phyloP scores from a whole-genome alignment of 176 grass and related monocot species.

The Chrysopogon serrulatus region DNA sequence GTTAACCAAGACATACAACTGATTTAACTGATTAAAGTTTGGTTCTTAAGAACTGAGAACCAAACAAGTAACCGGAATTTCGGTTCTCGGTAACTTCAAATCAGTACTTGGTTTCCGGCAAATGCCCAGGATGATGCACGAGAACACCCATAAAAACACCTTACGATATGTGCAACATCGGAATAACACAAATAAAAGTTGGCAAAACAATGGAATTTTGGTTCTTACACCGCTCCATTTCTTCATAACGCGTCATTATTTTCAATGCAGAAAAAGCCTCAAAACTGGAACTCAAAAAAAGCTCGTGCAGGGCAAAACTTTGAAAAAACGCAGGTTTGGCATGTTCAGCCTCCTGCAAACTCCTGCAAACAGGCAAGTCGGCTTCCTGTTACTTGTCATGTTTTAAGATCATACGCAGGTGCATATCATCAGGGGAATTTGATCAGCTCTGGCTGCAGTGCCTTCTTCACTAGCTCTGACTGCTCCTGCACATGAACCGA shows the following conservation, averaged over 20 bases:
- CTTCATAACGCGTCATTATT: not conserved
- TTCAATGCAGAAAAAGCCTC: constrained; percentile 8
- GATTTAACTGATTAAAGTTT: too few species aligned
- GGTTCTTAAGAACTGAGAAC: too few species aligned
- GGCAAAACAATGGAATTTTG: not conserved
- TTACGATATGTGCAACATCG: not conserved
- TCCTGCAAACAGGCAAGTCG: not conserved
- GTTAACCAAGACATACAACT: too few species aligned
- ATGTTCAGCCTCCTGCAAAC: constrained; percentile 16
- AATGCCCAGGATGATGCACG: too few species aligned
- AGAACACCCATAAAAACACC: too few species aligned
- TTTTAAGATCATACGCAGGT: not conserved
- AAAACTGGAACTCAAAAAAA: not conserved
- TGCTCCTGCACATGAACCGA: constrained; percentile 77
- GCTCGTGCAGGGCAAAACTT: constrained; percentile 22
- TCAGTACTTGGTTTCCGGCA: too few species aligned
- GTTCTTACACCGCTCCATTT: constrained; percentile 11
- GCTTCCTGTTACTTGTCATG: not conserved
- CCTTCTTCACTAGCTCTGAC: constrained; percentile 69
- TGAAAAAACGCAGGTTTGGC: not conserved
- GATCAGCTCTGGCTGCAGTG: constrained; percentile 63
- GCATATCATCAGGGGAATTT: constrained; percentile 38
- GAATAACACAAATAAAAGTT: not conserved
- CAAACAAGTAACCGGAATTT: too few species aligned
- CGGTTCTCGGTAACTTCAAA: too few species aligned